Percentiles rank a stretch among this genome's conserved stretches.
Evolutionary conservation across 1,284 basidiomycete genomes (phyloP).

Genomic region (Taiwanofungus camphoratus): DNA sequence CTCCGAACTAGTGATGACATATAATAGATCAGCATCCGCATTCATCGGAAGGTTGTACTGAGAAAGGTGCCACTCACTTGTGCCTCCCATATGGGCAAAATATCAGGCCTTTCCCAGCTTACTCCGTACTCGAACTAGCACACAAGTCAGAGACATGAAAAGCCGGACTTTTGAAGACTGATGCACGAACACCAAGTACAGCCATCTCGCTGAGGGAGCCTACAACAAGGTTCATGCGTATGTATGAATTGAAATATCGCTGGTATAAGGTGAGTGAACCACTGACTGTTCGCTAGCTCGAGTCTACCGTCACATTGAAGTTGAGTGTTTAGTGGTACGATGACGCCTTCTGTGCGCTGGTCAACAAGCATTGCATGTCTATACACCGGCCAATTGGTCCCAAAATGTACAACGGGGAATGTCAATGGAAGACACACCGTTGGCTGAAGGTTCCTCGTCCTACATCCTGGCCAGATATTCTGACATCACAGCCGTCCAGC

Average conservation of each 20-base stretch:
- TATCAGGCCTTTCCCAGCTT: constrained; percentile 77
- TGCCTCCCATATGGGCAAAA: constrained; percentile 87
- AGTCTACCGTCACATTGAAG: constrained; percentile 62
- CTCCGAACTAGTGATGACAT: constrained; percentile 58
- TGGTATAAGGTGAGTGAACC: no score
- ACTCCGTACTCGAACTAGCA: constrained; percentile 80
- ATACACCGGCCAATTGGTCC: background rate
- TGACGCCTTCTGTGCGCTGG: constrained; percentile 72
- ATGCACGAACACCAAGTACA: constrained; percentile 65
- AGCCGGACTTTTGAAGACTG: no score
- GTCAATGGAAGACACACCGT: constrained; percentile 37
- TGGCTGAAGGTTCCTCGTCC: constrained; percentile 89
- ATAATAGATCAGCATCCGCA: constrained; percentile 3
- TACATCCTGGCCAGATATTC: constrained; percentile 88
- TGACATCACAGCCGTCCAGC: constrained; percentile 72
- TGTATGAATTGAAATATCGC: no score
- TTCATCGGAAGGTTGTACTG: background rate
- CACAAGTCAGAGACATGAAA: no score
- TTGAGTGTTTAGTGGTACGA: constrained; percentile 73
- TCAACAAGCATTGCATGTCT: constrained; percentile 89
- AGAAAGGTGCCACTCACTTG: constrained; percentile 43
- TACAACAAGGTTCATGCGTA: no score
- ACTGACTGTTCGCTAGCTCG: constrained; percentile 81
- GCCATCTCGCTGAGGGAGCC: constrained; percentile 84
- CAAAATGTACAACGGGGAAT: background rate